These are phyloP conservation scores for Sanguinoderma infundibulare DNA, from an alignment of 1,284 basidiomycete genomes.

Conservation along the genomic window DNA sequence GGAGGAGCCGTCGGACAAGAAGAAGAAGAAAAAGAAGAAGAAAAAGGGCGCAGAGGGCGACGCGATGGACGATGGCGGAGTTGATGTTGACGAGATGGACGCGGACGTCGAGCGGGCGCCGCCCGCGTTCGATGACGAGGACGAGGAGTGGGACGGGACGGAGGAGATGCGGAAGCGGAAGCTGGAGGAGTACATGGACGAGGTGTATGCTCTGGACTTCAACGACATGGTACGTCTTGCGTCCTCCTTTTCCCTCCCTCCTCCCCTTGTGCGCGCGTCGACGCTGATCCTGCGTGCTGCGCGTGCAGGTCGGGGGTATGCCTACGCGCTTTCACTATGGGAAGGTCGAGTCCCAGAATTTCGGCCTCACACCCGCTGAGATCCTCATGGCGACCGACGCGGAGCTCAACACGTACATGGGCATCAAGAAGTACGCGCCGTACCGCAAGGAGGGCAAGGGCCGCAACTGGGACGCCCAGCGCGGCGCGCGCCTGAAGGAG, in stretches of 20 bases:
- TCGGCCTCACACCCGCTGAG: slow-evolving; percentile 83
- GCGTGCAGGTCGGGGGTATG: slow-evolving; percentile 78
- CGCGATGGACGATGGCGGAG: slow-evolving; percentile 49
- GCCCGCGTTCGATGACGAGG: slow-evolving; percentile 47
- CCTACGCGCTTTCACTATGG: slow-evolving; percentile 96
- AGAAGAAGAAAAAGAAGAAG: slow-evolving; percentile 49
- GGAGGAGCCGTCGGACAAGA: slow-evolving; percentile 56
- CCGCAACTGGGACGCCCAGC: slow-evolving; percentile 64
- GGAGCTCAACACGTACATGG: slow-evolving; percentile 91
- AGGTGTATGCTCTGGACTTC: slow-evolving; percentile 90
- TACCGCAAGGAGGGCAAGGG: slow-evolving; percentile 65
- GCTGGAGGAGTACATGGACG: slow-evolving; percentile 88
- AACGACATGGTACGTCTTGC: slow-evolving; percentile 89
- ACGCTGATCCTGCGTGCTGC: slow-evolving; percentile 4
- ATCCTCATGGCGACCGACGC: slow-evolving; percentile 93
- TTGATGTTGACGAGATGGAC: slow-evolving; percentile 76
- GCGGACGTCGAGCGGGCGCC: slow-evolving; percentile 54
- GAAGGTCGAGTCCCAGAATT: slow-evolving; percentile 69
- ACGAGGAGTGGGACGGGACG: slow-evolving; percentile 82
- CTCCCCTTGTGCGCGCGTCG: not conserved
- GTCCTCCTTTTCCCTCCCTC: too few relatives aligned
- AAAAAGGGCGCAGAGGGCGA: slow-evolving; percentile 38
- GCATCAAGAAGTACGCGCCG: slow-evolving; percentile 89
- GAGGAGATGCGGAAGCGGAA: slow-evolving; percentile 86
- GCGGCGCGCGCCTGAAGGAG: slow-evolving; percentile 75